These are phyloP conservation scores for Pleoardoris graminearum DNA, from an alignment of 2,329 filamentous ascomycete genomes.

Conservation along the genomic window DNA sequence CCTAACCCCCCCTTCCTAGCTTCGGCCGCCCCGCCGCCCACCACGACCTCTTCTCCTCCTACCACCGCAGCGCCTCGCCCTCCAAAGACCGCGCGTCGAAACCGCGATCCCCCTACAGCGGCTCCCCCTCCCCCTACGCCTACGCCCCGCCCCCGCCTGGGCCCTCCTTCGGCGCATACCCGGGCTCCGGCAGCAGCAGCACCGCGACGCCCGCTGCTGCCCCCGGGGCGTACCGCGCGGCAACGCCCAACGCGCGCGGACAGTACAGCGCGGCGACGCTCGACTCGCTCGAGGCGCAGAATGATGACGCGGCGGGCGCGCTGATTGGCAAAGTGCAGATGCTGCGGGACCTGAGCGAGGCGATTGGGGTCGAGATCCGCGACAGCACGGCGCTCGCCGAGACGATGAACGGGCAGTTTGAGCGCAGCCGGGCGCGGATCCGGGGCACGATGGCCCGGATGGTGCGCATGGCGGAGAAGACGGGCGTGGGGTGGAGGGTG, in stretches of 20 bases:
- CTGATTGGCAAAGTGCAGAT: conserved; percentile 87
- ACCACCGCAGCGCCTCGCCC: conserved; percentile 44
- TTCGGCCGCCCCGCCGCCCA: conserved; percentile 34
- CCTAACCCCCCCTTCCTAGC: conserved; percentile 9
- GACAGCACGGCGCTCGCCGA: conserved; percentile 86
- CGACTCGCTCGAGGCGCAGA: conserved; percentile 93
- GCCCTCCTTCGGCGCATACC: conserved; percentile 43
- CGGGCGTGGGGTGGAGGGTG: conserved; percentile 93
- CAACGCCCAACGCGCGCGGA: conserved; percentile 64
- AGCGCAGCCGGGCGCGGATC: conserved; percentile 77
- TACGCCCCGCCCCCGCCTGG: conserved; percentile 5
- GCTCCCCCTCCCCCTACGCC: conserved; percentile 21
- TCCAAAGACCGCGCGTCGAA: conserved; percentile 41
- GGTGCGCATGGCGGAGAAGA: conserved; percentile 91
- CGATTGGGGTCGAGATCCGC: conserved; percentile 94
- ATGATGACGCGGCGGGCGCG: conserved; percentile 86
- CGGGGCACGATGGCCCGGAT: conserved; percentile 96
- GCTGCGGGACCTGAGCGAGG: conserved; percentile 86
- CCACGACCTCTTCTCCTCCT: conserved; percentile 47
- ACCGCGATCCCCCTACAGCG: conserved; percentile 24
- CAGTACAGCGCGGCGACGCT: conserved; percentile 93
- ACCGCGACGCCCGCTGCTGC: background rate
- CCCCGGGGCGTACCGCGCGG: conserved; percentile 37
- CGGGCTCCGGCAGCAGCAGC: conserved; percentile 19
- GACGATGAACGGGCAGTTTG: conserved; percentile 95